Conservation (phyloP, 176 grass and related monocot species). For the Echinochloa phyllopogon region DNA sequence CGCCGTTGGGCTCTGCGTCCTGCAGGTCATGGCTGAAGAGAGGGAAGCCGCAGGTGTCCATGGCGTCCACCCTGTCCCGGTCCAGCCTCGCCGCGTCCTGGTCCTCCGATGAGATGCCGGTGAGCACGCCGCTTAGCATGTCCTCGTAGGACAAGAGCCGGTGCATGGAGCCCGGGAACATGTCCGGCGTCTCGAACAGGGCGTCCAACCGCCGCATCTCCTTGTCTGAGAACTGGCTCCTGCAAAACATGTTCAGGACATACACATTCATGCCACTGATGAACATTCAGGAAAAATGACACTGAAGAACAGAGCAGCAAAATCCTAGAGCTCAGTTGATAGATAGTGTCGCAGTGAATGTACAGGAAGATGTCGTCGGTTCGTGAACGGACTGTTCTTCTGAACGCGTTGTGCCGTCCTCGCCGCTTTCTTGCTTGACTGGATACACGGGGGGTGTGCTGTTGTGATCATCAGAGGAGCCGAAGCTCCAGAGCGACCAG, state of each 20-base stretch:
- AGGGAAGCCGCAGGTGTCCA: conserved; percentile 65
- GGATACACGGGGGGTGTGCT: neutral
- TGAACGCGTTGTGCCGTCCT: neutral
- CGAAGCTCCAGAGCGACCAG: conserved; percentile 44
- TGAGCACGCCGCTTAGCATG: conserved; percentile 45
- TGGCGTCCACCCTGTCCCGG: conserved; percentile 37
- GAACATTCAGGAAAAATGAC: neutral
- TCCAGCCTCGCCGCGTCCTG: neutral
- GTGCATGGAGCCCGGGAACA: conserved; percentile 62
- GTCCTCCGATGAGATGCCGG: neutral
- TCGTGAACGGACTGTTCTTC: conserved; percentile 33
- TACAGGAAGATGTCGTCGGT: conserved; percentile 65
- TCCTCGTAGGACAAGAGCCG: conserved; percentile 52
- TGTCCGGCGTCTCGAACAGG: conserved; percentile 54
- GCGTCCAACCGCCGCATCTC: conserved; percentile 55
- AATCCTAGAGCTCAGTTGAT: neutral
- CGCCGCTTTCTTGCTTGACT: neutral
- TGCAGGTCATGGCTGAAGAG: conserved; percentile 58
- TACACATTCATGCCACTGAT: too few species aligned
- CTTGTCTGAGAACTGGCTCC: conserved; percentile 55
- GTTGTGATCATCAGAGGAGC: neutral
- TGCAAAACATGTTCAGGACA: conserved; percentile 28
- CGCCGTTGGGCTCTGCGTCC: neutral
- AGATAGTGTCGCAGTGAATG: neutral
- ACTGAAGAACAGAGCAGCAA: neutral